Conservation (phyloP, 2,329 filamentous ascomycete species). For the Lomentospora prolificans region DNA sequence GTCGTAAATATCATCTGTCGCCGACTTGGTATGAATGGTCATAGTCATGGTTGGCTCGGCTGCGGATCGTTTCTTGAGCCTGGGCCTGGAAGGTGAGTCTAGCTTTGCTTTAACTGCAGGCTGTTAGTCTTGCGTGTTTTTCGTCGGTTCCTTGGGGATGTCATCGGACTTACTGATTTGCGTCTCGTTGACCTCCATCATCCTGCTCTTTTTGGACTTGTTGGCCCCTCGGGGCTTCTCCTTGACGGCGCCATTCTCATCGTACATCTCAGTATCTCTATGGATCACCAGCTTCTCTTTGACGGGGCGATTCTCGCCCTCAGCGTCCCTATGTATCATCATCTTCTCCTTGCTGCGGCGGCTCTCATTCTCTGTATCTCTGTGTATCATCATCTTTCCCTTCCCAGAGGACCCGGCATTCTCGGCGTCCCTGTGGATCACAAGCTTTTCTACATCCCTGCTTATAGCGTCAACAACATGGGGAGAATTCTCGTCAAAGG, state of each 20-base stretch:
- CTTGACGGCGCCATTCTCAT: slow-evolving; percentile 49
- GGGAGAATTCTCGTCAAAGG: slow-evolving; percentile 5
- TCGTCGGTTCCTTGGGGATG: background rate
- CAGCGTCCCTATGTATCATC: slow-evolving; percentile 6
- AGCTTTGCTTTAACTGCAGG: slow-evolving; percentile 77
- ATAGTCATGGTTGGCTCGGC: slow-evolving; percentile 98
- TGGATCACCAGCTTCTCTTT: slow-evolving; percentile 32
- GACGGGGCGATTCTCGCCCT: slow-evolving; percentile 11
- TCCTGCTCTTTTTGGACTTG: slow-evolving; percentile 61
- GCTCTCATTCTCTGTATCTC: slow-evolving; percentile 26
- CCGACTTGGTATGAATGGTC: slow-evolving; percentile 91
- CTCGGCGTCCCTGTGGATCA: slow-evolving; percentile 19
- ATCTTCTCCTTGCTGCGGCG: background rate
- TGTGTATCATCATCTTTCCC: slow-evolving; percentile 32
- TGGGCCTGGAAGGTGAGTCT: slow-evolving; percentile 78
- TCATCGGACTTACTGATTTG: slow-evolving; percentile 64
- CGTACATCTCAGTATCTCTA: slow-evolving; percentile 35
- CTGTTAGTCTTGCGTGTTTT: slow-evolving; percentile 18
- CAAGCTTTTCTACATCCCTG: slow-evolving; percentile 16
- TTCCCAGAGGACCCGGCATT: slow-evolving; percentile 12
- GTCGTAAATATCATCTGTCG: slow-evolving; percentile 94
- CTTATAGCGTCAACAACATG: slow-evolving; percentile 19
- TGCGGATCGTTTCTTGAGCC: slow-evolving; percentile 60
- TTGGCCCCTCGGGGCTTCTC: slow-evolving; percentile 31
- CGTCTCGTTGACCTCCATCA: slow-evolving; percentile 80